These are phyloP conservation scores for Yamadazyma mexicana DNA, from an alignment of 1,139 yeast genomes.

Conservation along the genomic window DNA sequence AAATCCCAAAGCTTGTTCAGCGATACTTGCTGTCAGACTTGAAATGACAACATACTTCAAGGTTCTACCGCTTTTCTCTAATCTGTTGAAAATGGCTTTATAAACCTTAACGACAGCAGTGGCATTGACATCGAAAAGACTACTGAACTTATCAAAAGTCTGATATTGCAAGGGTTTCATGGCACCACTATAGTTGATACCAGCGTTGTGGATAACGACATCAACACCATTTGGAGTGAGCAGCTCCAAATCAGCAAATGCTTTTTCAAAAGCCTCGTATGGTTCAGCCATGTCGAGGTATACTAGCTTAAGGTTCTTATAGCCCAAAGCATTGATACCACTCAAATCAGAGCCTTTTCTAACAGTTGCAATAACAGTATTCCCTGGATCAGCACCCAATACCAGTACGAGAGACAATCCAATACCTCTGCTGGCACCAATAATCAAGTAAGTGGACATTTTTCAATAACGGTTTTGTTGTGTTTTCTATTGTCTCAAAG, in stretches of 20 bases:
- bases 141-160: background rate
- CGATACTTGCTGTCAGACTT: constrained; percentile 15
- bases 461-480: too few relatives aligned
- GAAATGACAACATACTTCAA: constrained; percentile 7
- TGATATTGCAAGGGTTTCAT: too few relatives aligned
- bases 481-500: too few relatives aligned
- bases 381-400: constrained; percentile 4
- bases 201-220: constrained; percentile 9
- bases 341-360: constrained; percentile 6
- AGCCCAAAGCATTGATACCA: constrained; percentile 1
- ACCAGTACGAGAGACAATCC: constrained; percentile 7
- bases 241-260: constrained; percentile 4
- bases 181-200: background rate
- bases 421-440: constrained; percentile 8
- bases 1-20: too few relatives aligned
- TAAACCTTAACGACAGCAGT: constrained; percentile 10
- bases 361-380: constrained; percentile 7
- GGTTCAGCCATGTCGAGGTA: constrained; percentile 3
- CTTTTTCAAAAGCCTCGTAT: constrained; percentile 1
- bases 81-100: constrained; percentile 8
- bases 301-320: constrained; percentile 5
- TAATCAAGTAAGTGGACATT: too few relatives aligned
- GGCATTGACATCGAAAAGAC: constrained; percentile 7
- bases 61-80: constrained; percentile 6
- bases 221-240: constrained; percentile 7